Evolutionary conservation across 2,329 filamentous ascomycete species (phyloP).

Genomic region (Grosmannia penicillata): DNA sequence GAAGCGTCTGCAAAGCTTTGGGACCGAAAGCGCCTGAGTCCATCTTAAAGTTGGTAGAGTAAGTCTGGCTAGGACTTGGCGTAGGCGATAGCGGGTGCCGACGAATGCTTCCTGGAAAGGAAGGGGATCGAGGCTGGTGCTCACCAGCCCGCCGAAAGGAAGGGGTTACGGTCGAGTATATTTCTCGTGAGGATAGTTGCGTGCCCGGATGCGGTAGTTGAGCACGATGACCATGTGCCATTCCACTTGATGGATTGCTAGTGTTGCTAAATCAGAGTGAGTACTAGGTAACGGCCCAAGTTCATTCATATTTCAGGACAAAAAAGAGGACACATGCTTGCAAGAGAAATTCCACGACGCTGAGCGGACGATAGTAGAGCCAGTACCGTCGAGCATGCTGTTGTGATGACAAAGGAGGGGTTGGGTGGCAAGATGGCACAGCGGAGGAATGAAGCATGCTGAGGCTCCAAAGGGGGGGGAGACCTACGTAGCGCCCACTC

Average conservation of each 20-base stretch:
- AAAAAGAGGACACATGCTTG: too few species aligned
- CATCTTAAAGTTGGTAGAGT: slow-evolving; percentile 33
- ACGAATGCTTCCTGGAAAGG: slow-evolving; percentile 30
- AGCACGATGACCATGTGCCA: slow-evolving; percentile 42
- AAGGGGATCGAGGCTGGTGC: slow-evolving; percentile 34
- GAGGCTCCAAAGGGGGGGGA: slow-evolving; percentile 7
- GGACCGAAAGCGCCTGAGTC: slow-evolving; percentile 28
- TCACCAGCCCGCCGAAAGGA: slow-evolving; percentile 33
- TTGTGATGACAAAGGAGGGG: too few species aligned
- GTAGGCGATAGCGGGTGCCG: slow-evolving; percentile 39
- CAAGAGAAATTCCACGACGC: too few species aligned
- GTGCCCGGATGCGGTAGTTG: slow-evolving; percentile 35
- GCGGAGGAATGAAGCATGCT: not conserved
- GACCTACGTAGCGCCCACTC: slow-evolving; percentile 40
- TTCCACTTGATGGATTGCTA: slow-evolving; percentile 36
- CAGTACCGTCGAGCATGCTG: too few species aligned
- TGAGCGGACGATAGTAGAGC: too few species aligned
- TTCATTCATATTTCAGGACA: slow-evolving; percentile 2
- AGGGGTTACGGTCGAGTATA: slow-evolving; percentile 36
- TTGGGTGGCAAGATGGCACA: slow-evolving; percentile 10
- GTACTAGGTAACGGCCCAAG: too few species aligned
- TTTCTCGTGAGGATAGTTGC: slow-evolving; percentile 35
- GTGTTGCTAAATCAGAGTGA: slow-evolving; percentile 20
- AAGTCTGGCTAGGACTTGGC: slow-evolving; percentile 31
- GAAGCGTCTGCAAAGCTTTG: slow-evolving; percentile 29